These are phyloP conservation scores for Pichia membranifaciens DNA, from an alignment of 805 yeast species.

Conservation along the genomic window DNA sequence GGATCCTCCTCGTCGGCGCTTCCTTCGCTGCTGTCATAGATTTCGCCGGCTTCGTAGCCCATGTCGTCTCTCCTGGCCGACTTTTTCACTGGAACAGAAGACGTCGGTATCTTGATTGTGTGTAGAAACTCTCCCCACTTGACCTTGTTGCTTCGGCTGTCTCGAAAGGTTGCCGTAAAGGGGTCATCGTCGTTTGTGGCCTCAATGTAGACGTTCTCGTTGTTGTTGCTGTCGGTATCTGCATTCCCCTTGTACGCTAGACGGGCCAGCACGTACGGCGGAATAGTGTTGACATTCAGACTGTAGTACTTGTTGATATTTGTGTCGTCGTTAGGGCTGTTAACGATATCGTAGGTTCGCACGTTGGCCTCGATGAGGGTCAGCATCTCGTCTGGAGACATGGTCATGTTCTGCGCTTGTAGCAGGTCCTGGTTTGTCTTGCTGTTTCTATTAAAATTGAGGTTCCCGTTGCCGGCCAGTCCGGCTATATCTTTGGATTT, in stretches of 20 bases:
- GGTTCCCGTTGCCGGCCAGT: not conserved
- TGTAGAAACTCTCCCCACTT: conserved; percentile 20
- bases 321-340: not conserved
- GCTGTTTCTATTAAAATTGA: not conserved
- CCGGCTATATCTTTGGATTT: not conserved
- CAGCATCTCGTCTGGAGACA: not conserved
- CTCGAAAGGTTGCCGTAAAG: conserved; percentile 16
- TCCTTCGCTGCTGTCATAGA: not conserved
- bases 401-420: not conserved
- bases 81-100: conserved; percentile 1
- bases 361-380: conserved; percentile 1
- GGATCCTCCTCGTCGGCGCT: not conserved
- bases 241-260: not conserved
- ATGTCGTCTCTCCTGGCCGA: not conserved
- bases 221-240: not conserved
- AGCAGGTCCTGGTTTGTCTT: not conserved
- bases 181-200: conserved; percentile 10
- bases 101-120: conserved; percentile 12
- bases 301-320: conserved; percentile 5
- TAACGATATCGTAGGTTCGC: not conserved
- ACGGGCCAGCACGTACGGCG: conserved; percentile 19
- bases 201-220: not conserved
- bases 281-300: conserved; percentile 12
- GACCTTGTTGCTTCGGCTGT: conserved; percentile 8
- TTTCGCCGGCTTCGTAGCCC: not conserved